Base-by-base conservation (phyloP, 176 grass and related monocot genomes). In the Coix lacrymajobi region DNA sequence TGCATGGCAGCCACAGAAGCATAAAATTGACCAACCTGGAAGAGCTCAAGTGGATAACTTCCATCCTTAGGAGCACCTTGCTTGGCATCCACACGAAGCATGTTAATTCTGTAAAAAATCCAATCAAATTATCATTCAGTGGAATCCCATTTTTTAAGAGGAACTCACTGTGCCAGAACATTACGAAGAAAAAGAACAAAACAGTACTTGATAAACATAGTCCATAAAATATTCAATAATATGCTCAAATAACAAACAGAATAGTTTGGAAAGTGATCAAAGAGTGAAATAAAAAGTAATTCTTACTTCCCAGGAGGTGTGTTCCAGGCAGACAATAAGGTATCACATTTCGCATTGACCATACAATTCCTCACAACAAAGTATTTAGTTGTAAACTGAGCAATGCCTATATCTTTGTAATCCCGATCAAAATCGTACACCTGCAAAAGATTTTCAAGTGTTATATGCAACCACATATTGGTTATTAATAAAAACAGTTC, bases 41-140 rank as follows among this genome's bases (percentile, higher is more conserved):
- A 96, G 87, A 96, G 91, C 78, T 99, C 96, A 83, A 96, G 87
- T 6, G 93, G 89, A 69, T 87, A 95, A 87, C 88, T 95, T 87
- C 93, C 93, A 90, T 99, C 93, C 77, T 99, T 99, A 11, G 96
- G 96, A 81, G 96, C 93, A 78, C 96, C 96, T 86, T 96, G 96
- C 87, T 92, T 99, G 10, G 87, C 93, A 82, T 99, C 96, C 67
- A 96, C 96, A 63, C 96, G 87, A 81, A 99, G 96, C 96, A 99
- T 99, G 76, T 81, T 57, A 76, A 89, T 89, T 81, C 96, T 98
- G 89, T 36, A 93, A 86, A 39, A 14, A 82, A 72, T 64, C 14
- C 65, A 78, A 40, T 86, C 71, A 79, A 75, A 38, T 19, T 73
- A 16, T 74, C 30, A 80, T 37, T 83, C 29, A 43, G 17, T 66